Base-by-base conservation (phyloP, 2,329 filamentous ascomycete genomes). In the Fusarium sp. region DNA sequence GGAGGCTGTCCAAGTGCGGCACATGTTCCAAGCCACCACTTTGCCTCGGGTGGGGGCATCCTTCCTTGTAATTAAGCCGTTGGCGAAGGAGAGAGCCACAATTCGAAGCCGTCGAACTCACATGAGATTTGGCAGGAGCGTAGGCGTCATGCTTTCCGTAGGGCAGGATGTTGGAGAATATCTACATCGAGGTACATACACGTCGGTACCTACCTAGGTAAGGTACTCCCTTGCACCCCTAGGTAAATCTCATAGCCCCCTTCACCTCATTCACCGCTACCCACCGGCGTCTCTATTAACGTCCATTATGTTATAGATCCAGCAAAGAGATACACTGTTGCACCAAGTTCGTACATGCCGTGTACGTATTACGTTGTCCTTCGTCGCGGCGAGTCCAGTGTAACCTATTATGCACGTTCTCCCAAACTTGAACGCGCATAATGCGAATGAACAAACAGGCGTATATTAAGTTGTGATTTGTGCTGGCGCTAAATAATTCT, bases 341-440 rank as follows among this genome's bases (percentile, higher is more conserved):
- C 56, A 73, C 68, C n/a, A 47, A 47, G 64, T 73, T 74, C 72
- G 72, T 74, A 75, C 72, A 69, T 74, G 72, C 33, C 52, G 72
- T 74, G 57, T 41, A 61, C 35, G 59, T 66, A 60, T 65, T 28
- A 56, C 57, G 42, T 28, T 42, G 51, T 44, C 52, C 51, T 73
- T 63, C 36, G 36, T 71, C 49, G 51, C 42, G 36, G 42, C 63
- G 51, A 66, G 56, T 58, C 55, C 45, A 57, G 66, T 66, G 61
- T 22, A 69, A 56, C 54, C 35, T 49, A n/a, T 22, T 55, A 39
- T 28, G n/a, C 31, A 65, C 35, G 22, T 47, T 49, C 17, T 47
- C 22, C n/a, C 39, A 24, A 17, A 45, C 63, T 28, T 54, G 39
- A 61, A 47, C 39, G 48, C 44, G 36, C 24, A 52, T 47, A 45